phyloP scores from a whole-genome alignment of 2,329 filamentous ascomycete species.

The Pochonia chlamydosporia region DNA sequence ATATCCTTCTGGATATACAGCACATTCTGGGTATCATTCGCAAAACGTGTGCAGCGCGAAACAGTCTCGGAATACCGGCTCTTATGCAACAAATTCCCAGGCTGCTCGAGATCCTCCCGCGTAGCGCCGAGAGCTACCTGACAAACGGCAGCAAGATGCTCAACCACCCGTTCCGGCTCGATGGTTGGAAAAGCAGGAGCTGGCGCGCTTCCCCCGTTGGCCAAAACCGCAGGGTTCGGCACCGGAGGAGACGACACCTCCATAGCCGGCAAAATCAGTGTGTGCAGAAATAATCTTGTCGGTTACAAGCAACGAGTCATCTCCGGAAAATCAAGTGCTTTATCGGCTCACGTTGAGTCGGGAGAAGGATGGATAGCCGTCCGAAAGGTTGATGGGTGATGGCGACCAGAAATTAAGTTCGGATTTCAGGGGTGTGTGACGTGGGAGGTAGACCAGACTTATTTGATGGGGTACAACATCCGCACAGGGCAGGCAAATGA shows the following conservation, averaged over 20 bases:
- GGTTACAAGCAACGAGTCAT: constrained; percentile 1
- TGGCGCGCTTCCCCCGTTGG: constrained; percentile 28
- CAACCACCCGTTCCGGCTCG: constrained; percentile 64
- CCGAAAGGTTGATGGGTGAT: background rate
- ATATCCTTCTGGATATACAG: constrained; percentile 89
- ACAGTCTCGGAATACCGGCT: constrained; percentile 70
- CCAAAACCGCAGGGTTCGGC: constrained; percentile 38
- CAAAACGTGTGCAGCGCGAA: constrained; percentile 83
- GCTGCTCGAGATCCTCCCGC: constrained; percentile 70
- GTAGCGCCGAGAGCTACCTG: constrained; percentile 69
- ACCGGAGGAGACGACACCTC: constrained; percentile 44
- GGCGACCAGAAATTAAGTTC: background rate
- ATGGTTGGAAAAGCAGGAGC: constrained; percentile 46
- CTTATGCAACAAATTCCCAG: constrained; percentile 77
- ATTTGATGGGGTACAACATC: no score
- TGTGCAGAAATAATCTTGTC: background rate
- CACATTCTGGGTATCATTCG: constrained; percentile 77
- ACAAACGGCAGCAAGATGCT: constrained; percentile 66
- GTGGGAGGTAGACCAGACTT: background rate
- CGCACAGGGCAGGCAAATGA: background rate
- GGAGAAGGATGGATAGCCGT: background rate
- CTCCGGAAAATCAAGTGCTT: background rate
- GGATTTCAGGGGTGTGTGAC: background rate
- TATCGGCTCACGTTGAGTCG: background rate
- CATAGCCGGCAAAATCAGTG: constrained; percentile 32